Percentiles rank a stretch among this genome's conserved stretches.
phyloP scores from a whole-genome alignment of 129 eudicot genomes.

The Flaveria ramosissima region DNA sequence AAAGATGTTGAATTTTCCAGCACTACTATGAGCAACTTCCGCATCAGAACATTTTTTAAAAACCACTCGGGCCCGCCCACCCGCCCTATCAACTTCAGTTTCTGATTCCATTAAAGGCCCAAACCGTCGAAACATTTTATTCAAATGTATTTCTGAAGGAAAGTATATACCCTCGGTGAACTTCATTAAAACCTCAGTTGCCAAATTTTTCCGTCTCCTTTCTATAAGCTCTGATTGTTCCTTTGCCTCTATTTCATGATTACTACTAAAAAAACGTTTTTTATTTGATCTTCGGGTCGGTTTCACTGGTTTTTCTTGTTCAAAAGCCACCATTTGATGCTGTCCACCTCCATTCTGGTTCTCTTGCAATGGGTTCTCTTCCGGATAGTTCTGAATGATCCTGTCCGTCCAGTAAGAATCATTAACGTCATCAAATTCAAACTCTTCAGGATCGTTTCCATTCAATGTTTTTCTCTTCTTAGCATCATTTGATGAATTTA shows the following conservation, averaged over 20 bases:
- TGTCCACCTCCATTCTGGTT: conserved; percentile 45
- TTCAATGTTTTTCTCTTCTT: conserved; percentile 55
- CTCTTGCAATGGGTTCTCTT: conserved; percentile 53
- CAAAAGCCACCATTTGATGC: conserved; percentile 39
- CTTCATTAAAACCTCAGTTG: conserved; percentile 73
- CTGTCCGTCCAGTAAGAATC: conserved; percentile 95
- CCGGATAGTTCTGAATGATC: conserved; percentile 67
- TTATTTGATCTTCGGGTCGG: conserved; percentile 49
- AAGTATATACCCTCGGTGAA: conserved; percentile 49
- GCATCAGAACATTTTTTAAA: conserved; percentile 89
- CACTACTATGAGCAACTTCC: conserved; percentile 85
- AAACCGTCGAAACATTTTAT: conserved; percentile 71
- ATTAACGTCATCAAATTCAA: conserved; percentile 76
- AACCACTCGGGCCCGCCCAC: conserved; percentile 76
- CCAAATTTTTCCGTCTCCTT: conserved; percentile 46
- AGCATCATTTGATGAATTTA: conserved; percentile 30
- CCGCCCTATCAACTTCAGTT: conserved; percentile 69
- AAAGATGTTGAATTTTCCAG: conserved; percentile 69
- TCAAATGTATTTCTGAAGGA: conserved; percentile 66
- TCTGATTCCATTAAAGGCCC: conserved; percentile 85
- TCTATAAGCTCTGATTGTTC: conserved; percentile 45
- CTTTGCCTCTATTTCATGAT: conserved; percentile 39
- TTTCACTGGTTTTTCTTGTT: conserved; percentile 49
- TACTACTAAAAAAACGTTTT: conserved; percentile 52
- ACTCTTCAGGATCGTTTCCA: conserved; percentile 54